Evolutionary conservation across 495 filamentous ascomycete genomes (phyloP), one percentile per base, ranked within the genome.

Genomic region (Penicillium crystallinum): DNA sequence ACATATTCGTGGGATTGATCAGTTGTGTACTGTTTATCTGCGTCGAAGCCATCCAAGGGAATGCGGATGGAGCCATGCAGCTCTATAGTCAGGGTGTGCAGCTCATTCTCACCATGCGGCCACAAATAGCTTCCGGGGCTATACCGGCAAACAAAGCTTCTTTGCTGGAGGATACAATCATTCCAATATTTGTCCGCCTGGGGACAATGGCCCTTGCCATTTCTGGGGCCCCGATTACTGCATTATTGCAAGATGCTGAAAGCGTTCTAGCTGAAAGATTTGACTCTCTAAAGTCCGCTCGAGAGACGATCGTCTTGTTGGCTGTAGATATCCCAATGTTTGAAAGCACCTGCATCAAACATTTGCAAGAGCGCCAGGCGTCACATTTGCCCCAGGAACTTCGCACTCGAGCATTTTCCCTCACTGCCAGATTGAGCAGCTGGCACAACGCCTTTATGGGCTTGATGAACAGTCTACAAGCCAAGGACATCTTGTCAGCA

Each of bases 21-120:
- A 81, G 68, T 3, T 83, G 80, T 46, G 58, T 81, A 1, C 66
- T 84, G 21, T 84, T 82, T 41, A 75, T 83, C 12, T 83, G 78
- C 57, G 77, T 84, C 33, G 81, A 83, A 56, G 67, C 75, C 25
- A 64, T 84, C 42, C 71, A 76, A 39, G 77, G 73, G 10, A 53
- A 56, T 11, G 22, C 60, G 0, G 56, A 64, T 11, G 66, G 69
- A 14, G 67, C 66, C 2, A 12, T 67, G 6, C 64, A 54, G 15
- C 66, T 76, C 3, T 74, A 68, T 50, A 21, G n/a, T 0, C 72
- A 75, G 31, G 72, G 70, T 0, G 56, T 68, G 15, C 56, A 61
- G 30, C 64, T 75, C 17, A 68, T 72, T 49, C 39, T 52, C 0
- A 42, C 56, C 15, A 38, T 72, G 12, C 69, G 64, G 1, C 53